phyloP scores from a whole-genome alignment of 2,329 filamentous ascomycete genomes.

The Colletotrichum sp. region DNA sequence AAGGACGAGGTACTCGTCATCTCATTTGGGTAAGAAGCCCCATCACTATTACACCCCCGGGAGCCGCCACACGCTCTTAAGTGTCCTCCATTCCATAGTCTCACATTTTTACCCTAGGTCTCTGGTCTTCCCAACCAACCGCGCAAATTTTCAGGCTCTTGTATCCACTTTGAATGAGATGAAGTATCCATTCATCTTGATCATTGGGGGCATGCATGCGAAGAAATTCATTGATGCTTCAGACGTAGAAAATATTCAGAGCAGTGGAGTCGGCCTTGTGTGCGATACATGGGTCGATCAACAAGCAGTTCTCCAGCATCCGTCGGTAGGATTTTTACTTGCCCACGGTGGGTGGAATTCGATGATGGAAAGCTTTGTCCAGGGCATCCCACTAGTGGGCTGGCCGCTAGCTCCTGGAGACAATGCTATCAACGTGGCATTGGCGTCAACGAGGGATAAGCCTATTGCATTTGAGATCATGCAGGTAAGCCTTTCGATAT shows the following conservation, averaged over 20 bases:
- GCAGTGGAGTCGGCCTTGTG: background rate
- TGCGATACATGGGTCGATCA: background rate
- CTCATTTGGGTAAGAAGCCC: background rate
- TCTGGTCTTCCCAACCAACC: background rate
- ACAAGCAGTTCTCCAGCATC: background rate
- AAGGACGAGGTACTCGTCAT: background rate
- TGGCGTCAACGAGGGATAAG: background rate
- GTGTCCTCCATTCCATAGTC: background rate
- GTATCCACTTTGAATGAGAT: background rate
- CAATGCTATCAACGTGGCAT: background rate
- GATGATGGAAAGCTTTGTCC: background rate
- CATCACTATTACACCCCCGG: background rate
- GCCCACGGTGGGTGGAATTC: background rate
- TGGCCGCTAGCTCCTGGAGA: background rate
- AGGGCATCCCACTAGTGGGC: background rate
- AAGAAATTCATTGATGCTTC: background rate
- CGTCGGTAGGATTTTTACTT: background rate
- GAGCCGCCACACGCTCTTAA: too few species aligned
- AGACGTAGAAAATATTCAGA: background rate
- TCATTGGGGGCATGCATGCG: background rate
- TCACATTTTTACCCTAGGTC: background rate
- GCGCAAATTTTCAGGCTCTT: background rate
- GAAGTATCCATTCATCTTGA: background rate
- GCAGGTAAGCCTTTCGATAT: background rate
- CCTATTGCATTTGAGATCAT: background rate